phyloP scores from a whole-genome alignment of 2,329 filamentous ascomycete species.

The Pestalotiopsis sp. region DNA sequence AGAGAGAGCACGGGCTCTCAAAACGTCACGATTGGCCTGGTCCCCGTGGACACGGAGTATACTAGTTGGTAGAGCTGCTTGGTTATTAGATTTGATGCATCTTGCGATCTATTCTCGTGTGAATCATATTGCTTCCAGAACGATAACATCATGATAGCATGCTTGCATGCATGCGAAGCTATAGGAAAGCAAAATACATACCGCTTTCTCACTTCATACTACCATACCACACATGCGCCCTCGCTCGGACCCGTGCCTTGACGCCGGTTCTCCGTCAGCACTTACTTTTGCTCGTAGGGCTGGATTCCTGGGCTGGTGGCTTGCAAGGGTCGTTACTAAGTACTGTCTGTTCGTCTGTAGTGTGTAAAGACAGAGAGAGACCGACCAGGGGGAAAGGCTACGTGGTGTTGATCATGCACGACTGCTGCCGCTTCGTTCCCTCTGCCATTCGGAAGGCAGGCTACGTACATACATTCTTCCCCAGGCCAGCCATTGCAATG shows the following conservation, averaged over 20 bases:
- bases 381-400: no score
- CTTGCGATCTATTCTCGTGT: not conserved
- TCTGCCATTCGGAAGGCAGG: not conserved
- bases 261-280: conserved; percentile 6
- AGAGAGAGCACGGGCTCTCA: no score
- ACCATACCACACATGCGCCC: not conserved
- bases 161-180: not conserved
- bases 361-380: no score
- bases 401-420: conserved; percentile 1
- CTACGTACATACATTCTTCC: not conserved
- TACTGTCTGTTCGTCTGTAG: no score
- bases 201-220: no score
- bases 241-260: not conserved
- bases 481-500: not conserved
- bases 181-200: conserved; percentile 1
- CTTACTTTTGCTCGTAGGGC: conserved; percentile 14
- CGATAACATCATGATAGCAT: not conserved
- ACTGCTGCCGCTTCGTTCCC: not conserved
- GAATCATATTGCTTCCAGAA: not conserved
- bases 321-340: not conserved
- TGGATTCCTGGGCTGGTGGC: conserved; percentile 9
- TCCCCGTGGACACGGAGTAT: not conserved
- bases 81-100: not conserved
- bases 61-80: no score
- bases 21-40: not conserved